Base-by-base conservation (phyloP, 2,329 filamentous ascomycete species). In the Aspergillus floridensis region DNA sequence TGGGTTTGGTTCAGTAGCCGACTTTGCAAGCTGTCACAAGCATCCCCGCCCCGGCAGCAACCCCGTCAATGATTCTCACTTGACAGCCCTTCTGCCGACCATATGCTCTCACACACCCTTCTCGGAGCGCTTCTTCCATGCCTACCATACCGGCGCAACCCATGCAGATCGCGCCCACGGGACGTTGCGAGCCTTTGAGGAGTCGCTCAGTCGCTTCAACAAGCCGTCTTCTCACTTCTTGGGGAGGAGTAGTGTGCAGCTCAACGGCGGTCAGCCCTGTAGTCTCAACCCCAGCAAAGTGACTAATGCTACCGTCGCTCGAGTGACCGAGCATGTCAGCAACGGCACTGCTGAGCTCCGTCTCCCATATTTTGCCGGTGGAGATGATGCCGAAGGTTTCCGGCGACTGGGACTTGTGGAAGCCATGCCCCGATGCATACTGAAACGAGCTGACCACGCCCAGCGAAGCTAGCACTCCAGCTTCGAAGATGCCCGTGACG, bases 101-200 rank as follows among this genome's bases (percentile, higher is more conserved):
- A 58, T 88, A 81, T 53, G 84, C 80, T 59, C 89, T 86, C 0
- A 84, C 69, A 38, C 90, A 89, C 0, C 88, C 88, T 48, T 84
- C 81, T 35, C 88, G 83, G 44, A 97, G 92, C 59, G 88, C 88
- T 46, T 86, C 81, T 67, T 95, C 89, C 76, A 97, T 82, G 0
- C 92, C 93, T 1, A 88, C 88, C 93, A 97, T 96, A 0, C 92
- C 93, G 2, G 91, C 93, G 73, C 93, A 97, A 0, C 93, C 93
- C 79, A 97, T 83, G 69, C 91, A 89, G 7, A 97, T 85, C 24
- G 87, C 89, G 4, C 81, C 79, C 0, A 93, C 84, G 3, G 80
- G 78, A 0, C 82, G 59, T 6, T 65, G 58, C 8, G 70, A 77
- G 12, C 79, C 80, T 7, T 71, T 72, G 29, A 96, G 75, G 26